phyloP scores from a whole-genome alignment of 1,284 basidiomycete species.

The Heliocybe sulcata region DNA sequence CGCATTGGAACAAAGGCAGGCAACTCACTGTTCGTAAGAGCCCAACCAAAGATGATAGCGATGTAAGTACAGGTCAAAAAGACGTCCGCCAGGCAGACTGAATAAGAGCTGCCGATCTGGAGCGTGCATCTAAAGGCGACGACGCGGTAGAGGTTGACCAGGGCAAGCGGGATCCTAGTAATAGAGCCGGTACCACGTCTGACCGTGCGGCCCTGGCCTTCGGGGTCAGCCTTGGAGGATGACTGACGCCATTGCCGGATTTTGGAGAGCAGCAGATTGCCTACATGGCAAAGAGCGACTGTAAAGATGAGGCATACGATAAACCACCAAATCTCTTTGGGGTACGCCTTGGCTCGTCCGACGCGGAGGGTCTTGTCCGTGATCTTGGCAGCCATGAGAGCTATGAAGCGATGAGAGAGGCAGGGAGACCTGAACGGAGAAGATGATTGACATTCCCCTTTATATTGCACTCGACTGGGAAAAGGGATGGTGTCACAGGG shows the following conservation, averaged over 20 bases:
- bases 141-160: slow-evolving; percentile 1
- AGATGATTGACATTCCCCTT: neutral
- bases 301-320: neutral
- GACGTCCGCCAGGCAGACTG: neutral
- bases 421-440: neutral
- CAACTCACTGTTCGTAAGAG: neutral
- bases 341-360: neutral
- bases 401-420: neutral
- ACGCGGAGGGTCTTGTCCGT: neutral
- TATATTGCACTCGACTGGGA: neutral
- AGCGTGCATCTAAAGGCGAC: neutral
- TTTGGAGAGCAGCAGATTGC: neutral
- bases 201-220: neutral
- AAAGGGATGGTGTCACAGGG: neutral
- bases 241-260: neutral
- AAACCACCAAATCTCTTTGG: slow-evolving; percentile 1
- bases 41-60: slow-evolving; percentile 1
- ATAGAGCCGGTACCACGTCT: neutral
- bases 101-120: neutral
- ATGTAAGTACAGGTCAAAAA: neutral
- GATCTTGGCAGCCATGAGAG: neutral
- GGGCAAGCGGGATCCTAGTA: neutral
- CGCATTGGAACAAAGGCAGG: neutral
- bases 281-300: neutral
- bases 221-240: neutral